Evolutionary conservation across 129 eudicot species (phyloP).

Genomic region (Chrysanthemum lavandulifolium): DNA sequence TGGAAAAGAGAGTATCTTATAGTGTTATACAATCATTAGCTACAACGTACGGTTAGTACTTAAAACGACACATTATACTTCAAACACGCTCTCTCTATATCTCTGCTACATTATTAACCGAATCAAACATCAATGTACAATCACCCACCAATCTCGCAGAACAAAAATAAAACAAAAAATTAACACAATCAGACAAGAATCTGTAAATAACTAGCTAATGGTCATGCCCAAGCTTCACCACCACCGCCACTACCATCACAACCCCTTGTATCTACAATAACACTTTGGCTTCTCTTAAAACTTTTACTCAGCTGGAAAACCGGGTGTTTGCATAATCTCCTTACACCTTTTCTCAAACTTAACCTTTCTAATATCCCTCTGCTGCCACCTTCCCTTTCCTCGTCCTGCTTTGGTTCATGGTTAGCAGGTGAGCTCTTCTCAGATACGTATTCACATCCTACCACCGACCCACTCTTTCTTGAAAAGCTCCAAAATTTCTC

Average conservation of each 20-base stretch:
- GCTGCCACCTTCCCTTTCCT: constrained; percentile 36
- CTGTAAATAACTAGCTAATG: background rate
- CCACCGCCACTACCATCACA: no score
- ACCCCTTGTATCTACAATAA: constrained; percentile 19
- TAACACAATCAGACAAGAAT: constrained; percentile 1
- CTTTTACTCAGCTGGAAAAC: constrained; percentile 60
- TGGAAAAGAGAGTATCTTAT: background rate
- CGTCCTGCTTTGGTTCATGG: constrained; percentile 29
- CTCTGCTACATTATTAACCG: constrained; percentile 19
- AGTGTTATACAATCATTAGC: constrained; percentile 18
- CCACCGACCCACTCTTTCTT: constrained; percentile 40
- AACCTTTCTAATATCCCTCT: constrained; percentile 46
- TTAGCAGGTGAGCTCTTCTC: constrained; percentile 32
- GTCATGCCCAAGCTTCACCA: background rate
- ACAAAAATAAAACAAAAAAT: constrained; percentile 1
- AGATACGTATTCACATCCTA: constrained; percentile 30
- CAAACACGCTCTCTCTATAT: background rate
- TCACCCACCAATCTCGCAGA: constrained; percentile 14
- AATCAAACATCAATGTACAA: constrained; percentile 17
- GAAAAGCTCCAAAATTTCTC: constrained; percentile 45
- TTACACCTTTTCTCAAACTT: constrained; percentile 57
- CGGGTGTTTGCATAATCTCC: constrained; percentile 57
- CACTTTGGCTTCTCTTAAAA: constrained; percentile 20
- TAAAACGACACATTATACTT: constrained; percentile 21
- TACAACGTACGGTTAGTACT: constrained; percentile 21